These are phyloP conservation scores for Berberis thunbergii DNA, from an alignment of 164 flowering plant genomes.

Conservation along the genomic window DNA sequence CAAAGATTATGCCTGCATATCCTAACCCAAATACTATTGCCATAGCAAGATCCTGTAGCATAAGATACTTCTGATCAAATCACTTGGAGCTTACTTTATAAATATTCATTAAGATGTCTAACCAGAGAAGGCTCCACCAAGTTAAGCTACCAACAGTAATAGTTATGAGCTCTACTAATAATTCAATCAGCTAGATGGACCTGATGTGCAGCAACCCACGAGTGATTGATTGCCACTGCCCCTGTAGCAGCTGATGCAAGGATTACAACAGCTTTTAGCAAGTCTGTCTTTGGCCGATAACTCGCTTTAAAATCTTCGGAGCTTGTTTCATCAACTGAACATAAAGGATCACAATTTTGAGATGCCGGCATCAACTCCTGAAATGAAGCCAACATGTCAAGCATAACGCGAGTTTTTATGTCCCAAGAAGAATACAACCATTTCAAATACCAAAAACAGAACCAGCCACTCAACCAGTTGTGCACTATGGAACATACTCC, in stretches of 20 bases:
- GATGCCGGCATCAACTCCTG: constrained; percentile 42
- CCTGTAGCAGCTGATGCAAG: constrained; percentile 70
- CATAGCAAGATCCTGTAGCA: constrained; percentile 88
- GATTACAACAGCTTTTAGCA: constrained; percentile 76
- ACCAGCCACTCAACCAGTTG: not conserved
- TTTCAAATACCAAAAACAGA: not conserved
- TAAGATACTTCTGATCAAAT: constrained; percentile 11
- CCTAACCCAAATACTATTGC: constrained; percentile 81
- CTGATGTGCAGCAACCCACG: constrained; percentile 99
- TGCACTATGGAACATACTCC: too few relatives aligned
- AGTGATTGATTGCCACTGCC: constrained; percentile 78
- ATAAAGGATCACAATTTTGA: constrained; percentile 89
- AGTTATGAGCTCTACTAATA: too few relatives aligned
- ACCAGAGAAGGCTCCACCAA: too few relatives aligned
- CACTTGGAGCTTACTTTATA: constrained; percentile 3
- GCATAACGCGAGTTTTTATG: not conserved
- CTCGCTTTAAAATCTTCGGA: constrained; percentile 67
- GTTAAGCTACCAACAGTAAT: too few relatives aligned
- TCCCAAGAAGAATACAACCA: not conserved
- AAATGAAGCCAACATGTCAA: constrained; percentile 1
- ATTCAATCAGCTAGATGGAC: constrained; percentile 21
- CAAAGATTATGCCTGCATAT: constrained; percentile 92
- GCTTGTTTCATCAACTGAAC: constrained; percentile 91
- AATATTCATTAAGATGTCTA: not conserved
- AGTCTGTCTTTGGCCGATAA: constrained; percentile 88